Evolutionary conservation across 805 yeast species (phyloP), one percentile per base, ranked within the genome.

Genomic region (Candida chauliodis): DNA sequence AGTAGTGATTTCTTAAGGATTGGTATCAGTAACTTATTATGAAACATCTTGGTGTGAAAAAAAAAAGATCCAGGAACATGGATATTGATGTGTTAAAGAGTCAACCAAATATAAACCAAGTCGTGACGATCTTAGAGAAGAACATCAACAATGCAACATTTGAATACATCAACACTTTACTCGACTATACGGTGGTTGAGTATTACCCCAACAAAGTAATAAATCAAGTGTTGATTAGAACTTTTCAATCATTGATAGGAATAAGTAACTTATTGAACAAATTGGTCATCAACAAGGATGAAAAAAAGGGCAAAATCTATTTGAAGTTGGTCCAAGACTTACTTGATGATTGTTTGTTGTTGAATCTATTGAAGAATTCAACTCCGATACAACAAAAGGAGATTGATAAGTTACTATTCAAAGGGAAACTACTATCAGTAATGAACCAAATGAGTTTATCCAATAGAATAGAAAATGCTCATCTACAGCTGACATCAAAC

Each of bases 381-480:
- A 34, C 39, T 2, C 2, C 16, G 16, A n/a, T 51, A 5, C 55
- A 53, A 22, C 23, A 42, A 7, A 55, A 54, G 30, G 72, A 67
- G 40, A 42, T 63, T n/a, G 71, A 65, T 34, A 61, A 60, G 35
- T 45, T 67, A 4, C n/a, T 68, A 8, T 67, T 59, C 43, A 63
- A 53, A 30, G 72, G 72, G 0, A 53, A 48, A 32, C 36, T 47
- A 8, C 59, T 51, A 30, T 39, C 63, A 1, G 36, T 56, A 10
- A 42, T 56, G 11, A 53, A 51, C 23, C 69, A 65, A 39, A 44
- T 49, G 5, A 34, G 27, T 16, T 4, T 33, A 11, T 22, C 28
- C 7, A 20, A 17, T 20, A 44, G 40, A 3, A 36, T 34, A 18
- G 34, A 37, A 8, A 23, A 38, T 21, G 33, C 36, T 14, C 36